Base-by-base conservation (phyloP, 2,329 filamentous ascomycete species). In the Fusarium pseudonygamai region DNA sequence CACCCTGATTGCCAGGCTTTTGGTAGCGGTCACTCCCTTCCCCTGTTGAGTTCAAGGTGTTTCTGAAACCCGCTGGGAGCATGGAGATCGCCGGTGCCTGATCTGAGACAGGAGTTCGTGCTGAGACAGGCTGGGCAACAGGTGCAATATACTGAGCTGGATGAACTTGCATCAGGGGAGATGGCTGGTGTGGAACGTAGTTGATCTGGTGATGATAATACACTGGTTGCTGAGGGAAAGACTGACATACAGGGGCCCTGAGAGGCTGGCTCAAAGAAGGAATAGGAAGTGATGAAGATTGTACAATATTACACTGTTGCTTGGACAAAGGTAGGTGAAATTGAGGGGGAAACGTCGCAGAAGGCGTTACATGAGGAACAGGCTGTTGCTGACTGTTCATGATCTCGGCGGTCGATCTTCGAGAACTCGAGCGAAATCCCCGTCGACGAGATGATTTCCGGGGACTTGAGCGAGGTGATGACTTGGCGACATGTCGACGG, bases 151-250 rank as follows among this genome's bases (percentile, higher is more conserved):
- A 71, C 22, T 74, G 76, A 57, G 65, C 56, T 22, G 62, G 49
- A 20, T 62, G 62, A 49, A 53, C 50, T 28, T 59, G 63, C 37
- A 67, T 46, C 60, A 72, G 63, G 50, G 67, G 13, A 32, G 43
- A 55, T 36, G 58, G 39, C 15, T 59, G 64, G 37, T 39, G 42
- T n/a, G 64, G 60, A 37, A 75, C 64, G 66, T 69, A 73, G 63
- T 63, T 69, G 62, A 76, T 24, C 28, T 61, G 76, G 45, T 39
- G 52, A 30, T 75, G 76, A 34, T 75, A 77, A 39, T 75, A 78
- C 55, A 76, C 40, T 53, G 67, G 71, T 52, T 77, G 76, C 37
- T 71, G 76, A 34, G 42, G 55, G 37, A 71, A 72, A n/a, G 42
- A 53, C 28, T 68, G 69, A 57, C 66, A 57, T 37, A 63, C 64